A percentile compares a stretch with the other conserved stretches of the same genome.
phyloP scores from a whole-genome alignment of 176 grass and related monocot species.

The Cenchrus fungigraminus region DNA sequence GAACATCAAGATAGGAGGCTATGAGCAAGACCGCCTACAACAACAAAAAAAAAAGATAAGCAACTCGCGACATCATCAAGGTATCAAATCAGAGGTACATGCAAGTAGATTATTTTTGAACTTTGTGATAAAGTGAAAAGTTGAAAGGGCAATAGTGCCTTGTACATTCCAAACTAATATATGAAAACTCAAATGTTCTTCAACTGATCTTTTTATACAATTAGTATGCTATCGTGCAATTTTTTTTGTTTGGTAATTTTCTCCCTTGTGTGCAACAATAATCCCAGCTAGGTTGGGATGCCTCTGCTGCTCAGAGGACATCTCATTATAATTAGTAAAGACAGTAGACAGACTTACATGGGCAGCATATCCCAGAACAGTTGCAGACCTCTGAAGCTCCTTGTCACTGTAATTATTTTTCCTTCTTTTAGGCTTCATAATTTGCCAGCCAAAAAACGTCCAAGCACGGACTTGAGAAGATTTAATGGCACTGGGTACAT shows the following conservation, averaged over 20 bases:
- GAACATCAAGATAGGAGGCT: conserved; percentile 63
- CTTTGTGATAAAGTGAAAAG: not conserved
- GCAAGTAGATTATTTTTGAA: not conserved
- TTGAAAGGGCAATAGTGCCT: not conserved
- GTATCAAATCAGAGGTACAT: not conserved
- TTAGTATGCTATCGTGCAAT: not conserved
- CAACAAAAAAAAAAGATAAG: conserved; percentile 23
- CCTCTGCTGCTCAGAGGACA: not conserved
- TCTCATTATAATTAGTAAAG: not conserved
- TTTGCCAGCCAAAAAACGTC: conserved; percentile 46
- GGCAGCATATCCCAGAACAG: conserved; percentile 60
- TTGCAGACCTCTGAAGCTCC: conserved; percentile 51
- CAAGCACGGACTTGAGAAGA: conserved; percentile 9
- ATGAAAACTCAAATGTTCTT: conserved; percentile 12
- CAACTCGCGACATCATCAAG: conserved; percentile 16
- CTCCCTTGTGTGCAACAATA: conserved; percentile 1
- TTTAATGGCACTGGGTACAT: conserved; percentile 35
- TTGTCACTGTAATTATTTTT: conserved; percentile 29
- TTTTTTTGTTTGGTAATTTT: not conserved
- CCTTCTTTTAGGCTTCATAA: conserved; percentile 36
- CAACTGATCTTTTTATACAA: conserved; percentile 2
- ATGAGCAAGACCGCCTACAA: conserved; percentile 66
- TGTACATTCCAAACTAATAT: not conserved
- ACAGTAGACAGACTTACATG: conserved; percentile 51
- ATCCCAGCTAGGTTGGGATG: not conserved